Evolutionary conservation across 1,284 basidiomycete genomes (phyloP).

Genomic region (Cystobasidium sp.): DNA sequence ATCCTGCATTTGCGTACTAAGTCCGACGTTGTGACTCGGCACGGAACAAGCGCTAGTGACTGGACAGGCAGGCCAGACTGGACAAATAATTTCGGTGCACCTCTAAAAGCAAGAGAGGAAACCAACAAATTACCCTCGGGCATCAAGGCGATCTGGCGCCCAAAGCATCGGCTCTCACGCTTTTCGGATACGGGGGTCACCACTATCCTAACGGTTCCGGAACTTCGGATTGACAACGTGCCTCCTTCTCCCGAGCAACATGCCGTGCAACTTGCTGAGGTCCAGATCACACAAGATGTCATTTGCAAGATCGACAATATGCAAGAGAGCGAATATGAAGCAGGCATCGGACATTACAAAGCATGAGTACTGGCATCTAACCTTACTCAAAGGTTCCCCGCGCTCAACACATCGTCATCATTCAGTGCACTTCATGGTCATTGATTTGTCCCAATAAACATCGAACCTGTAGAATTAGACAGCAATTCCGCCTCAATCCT

Average conservation of each 20-base stretch:
- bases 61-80: conserved; percentile 23
- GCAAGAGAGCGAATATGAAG: background rate
- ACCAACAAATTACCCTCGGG: background rate
- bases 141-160: background rate
- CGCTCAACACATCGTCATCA: too few relatives aligned
- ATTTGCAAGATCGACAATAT: background rate
- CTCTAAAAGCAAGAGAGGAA: background rate
- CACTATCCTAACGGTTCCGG: background rate
- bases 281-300: conserved; percentile 8
- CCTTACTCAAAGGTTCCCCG: too few relatives aligned
- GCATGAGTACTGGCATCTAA: too few relatives aligned
- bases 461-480: too few relatives aligned
- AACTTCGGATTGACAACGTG: background rate
- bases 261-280: background rate
- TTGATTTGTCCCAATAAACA: too few relatives aligned
- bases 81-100: conserved; percentile 32
- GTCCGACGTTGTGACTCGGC: background rate
- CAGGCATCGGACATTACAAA: background rate
- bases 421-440: too few relatives aligned
- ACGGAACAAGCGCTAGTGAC: background rate
- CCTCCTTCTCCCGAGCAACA: background rate
- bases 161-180: background rate
- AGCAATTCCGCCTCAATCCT: too few relatives aligned
- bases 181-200: background rate
- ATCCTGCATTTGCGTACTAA: conserved; percentile 34